A percentile compares a stretch with the other conserved stretches of the same genome.
Conservation (phyloP, 1,139 yeast genomes). For the Meyerozyma elateridarum region DNA sequence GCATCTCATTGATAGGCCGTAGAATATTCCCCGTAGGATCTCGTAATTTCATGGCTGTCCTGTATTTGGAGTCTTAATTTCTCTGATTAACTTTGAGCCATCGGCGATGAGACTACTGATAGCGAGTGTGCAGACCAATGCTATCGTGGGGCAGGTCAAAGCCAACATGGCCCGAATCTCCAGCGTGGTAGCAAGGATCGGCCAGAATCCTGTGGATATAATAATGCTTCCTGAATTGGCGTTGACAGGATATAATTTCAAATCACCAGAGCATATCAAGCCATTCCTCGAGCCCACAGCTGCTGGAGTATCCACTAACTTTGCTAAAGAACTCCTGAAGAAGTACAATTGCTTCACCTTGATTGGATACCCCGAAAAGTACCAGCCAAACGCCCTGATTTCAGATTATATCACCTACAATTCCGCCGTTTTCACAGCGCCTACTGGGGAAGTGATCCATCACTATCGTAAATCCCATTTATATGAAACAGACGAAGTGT, state of each 20-base stretch:
- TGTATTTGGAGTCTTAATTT: too few relatives aligned
- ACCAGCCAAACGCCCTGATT: conserved; percentile 16
- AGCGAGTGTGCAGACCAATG: conserved; percentile 68
- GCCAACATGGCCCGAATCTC: conserved; percentile 48
- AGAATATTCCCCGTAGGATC: too few relatives aligned
- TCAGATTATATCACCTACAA: too few relatives aligned
- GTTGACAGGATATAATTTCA: conserved; percentile 78
- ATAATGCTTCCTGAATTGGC: conserved; percentile 81
- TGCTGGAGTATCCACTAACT: conserved; percentile 37
- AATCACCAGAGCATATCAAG: conserved; percentile 42
- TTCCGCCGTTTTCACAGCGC: conserved; percentile 63
- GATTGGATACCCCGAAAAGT: conserved; percentile 75
- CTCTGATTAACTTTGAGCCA: too few relatives aligned
- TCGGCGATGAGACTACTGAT: conserved; percentile 40
- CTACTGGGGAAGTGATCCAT: conserved; percentile 53
- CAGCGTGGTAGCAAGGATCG: not conserved
- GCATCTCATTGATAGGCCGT: too few relatives aligned
- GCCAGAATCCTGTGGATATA: conserved; percentile 40
- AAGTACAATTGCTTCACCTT: conserved; percentile 61
- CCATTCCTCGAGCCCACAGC: conserved; percentile 52
- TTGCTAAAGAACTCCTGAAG: conserved; percentile 55
- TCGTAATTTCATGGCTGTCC: too few relatives aligned
- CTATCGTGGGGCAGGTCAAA: conserved; percentile 55
- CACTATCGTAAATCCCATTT: conserved; percentile 77
- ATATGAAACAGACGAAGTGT: conserved; percentile 72